A percentile compares a stretch with the other conserved stretches of the same genome.
Conservation (phyloP, 1,284 basidiomycete genomes). For the Phaffia rhodozyma region DNA sequence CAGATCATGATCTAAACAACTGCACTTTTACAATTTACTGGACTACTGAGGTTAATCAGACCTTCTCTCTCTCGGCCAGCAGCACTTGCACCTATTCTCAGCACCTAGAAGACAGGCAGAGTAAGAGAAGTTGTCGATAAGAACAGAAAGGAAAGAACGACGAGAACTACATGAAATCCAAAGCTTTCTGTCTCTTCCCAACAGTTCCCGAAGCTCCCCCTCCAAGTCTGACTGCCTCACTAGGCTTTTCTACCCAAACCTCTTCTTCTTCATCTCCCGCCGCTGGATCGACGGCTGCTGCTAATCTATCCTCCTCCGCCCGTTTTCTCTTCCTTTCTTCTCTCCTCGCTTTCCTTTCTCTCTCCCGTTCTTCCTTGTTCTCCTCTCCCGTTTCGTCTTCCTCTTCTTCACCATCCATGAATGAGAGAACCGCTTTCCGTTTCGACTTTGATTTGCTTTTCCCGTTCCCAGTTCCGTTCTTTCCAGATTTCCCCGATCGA, state of each 20-base stretch:
- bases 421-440: slow-evolving; percentile 50
- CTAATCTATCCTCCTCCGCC: slow-evolving; percentile 28
- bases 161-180: slow-evolving; percentile 29
- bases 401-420: slow-evolving; percentile 49
- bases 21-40: too few relatives aligned
- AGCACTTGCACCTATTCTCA: too few relatives aligned
- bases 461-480: slow-evolving; percentile 27
- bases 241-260: slow-evolving; percentile 40
- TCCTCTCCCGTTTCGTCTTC: slow-evolving; percentile 29
- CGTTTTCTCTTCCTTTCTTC: slow-evolving; percentile 33
- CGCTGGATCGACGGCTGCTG: slow-evolving; percentile 21
- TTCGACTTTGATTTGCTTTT: slow-evolving; percentile 34
- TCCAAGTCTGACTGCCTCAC: slow-evolving; percentile 19
- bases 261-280: slow-evolving; percentile 37
- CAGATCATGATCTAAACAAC: too few relatives aligned
- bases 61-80: too few relatives aligned
- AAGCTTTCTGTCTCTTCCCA: slow-evolving; percentile 28
- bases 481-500: not conserved
- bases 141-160: too few relatives aligned
- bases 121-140: too few relatives aligned
- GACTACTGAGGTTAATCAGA: too few relatives aligned
- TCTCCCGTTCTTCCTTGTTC: slow-evolving; percentile 18
- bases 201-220: slow-evolving; percentile 8
- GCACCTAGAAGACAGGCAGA: too few relatives aligned
- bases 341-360: slow-evolving; percentile 25